Evolutionary conservation across 768 basidiomycete genomes (phyloP).

Genomic region (Suillus occidentalis): DNA sequence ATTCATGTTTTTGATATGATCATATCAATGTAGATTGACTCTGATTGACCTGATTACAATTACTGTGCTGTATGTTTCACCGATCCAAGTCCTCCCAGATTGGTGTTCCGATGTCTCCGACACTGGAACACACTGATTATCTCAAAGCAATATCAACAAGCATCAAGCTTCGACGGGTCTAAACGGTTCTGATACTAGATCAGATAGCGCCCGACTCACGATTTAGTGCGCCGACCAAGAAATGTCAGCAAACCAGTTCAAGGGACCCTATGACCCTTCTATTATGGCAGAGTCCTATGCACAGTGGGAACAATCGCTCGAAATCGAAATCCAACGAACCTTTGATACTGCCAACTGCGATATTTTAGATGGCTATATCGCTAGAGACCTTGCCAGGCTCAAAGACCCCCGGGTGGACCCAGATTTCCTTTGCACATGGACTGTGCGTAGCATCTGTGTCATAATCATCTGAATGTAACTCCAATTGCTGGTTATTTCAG

Average conservation of each 20-base stretch:
- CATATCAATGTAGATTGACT: background rate
- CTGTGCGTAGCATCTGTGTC: background rate
- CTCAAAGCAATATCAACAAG: conserved; percentile 1
- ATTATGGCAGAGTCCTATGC: conserved; percentile 5
- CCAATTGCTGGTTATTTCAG: background rate
- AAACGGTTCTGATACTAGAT: background rate
- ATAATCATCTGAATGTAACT: background rate
- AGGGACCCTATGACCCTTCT: background rate
- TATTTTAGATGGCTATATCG: background rate
- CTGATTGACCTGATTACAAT: background rate
- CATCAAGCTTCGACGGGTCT: background rate
- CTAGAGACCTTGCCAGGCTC: conserved; percentile 5
- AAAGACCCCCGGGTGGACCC: conserved; percentile 1
- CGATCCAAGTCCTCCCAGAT: background rate
- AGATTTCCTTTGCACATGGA: conserved; percentile 5
- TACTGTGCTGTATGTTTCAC: background rate
- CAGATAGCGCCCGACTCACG: conserved; percentile 16
- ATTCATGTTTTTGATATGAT: background rate
- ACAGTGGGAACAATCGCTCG: conserved; percentile 3
- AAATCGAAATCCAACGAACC: conserved; percentile 3
- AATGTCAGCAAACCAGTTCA: background rate
- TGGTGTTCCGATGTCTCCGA: background rate
- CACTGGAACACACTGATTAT: background rate
- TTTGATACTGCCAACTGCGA: background rate
- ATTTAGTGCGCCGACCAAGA: conserved; percentile 17